Evolutionary conservation across 2,329 filamentous ascomycete species (phyloP).

Genomic region (Venturia pyrina): DNA sequence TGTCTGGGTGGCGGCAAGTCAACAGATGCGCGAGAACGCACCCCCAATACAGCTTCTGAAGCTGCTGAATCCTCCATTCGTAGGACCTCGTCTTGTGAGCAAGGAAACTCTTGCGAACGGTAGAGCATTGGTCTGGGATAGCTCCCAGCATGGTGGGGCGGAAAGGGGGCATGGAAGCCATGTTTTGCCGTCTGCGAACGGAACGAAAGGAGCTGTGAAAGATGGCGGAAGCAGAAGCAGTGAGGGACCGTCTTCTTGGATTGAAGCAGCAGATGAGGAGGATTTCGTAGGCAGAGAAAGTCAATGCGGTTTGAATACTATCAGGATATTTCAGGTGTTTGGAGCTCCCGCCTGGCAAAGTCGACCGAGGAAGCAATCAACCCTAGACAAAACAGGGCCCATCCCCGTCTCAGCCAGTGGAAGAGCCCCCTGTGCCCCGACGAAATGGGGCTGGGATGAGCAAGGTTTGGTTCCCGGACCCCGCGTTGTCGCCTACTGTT

Average conservation of each 20-base stretch:
- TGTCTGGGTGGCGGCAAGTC: background rate
- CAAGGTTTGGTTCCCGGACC: background rate
- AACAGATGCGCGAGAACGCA: constrained; percentile 21
- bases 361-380: background rate
- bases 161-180: background rate
- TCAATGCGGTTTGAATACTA: background rate
- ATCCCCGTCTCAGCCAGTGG: background rate
- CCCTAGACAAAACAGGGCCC: background rate
- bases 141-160: background rate
- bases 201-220: background rate
- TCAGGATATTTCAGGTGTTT: background rate
- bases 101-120: constrained; percentile 41
- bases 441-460: background rate
- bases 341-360: background rate
- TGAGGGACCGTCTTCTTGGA: background rate
- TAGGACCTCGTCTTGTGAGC: constrained; percentile 74
- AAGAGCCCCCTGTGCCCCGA: too few relatives aligned
- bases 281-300: background rate
- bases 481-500: background rate
- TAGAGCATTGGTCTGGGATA: constrained; percentile 8
- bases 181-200: background rate
- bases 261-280: background rate
- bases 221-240: background rate
- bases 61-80: constrained; percentile 72
- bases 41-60: constrained; percentile 93